phyloP scores from a whole-genome alignment of 768 basidiomycete species.

The Boletellus emodensis region DNA sequence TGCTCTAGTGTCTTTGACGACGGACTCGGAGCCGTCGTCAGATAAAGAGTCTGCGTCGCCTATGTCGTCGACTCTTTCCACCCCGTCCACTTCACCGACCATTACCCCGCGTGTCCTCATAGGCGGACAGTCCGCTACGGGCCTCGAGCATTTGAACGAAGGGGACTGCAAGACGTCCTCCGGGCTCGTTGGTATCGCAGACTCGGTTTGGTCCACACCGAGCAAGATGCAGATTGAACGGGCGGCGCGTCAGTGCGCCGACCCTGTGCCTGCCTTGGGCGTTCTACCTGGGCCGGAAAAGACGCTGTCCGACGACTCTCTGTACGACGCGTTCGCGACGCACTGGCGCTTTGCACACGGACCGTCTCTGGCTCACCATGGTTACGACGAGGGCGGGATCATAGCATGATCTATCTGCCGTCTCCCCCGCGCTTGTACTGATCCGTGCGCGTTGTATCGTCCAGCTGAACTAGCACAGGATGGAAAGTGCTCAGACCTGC shows the following conservation, averaged over 20 bases:
- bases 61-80: constrained; percentile 27
- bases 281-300: constrained; percentile 10
- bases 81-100: constrained; percentile 20
- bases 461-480: too few relatives aligned
- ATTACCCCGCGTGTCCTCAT: constrained; percentile 23
- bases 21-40: neutral
- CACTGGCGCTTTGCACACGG: constrained; percentile 68
- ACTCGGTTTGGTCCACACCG: constrained; percentile 24
- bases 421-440: too few relatives aligned
- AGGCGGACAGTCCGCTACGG: constrained; percentile 24
- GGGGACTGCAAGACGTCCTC: neutral
- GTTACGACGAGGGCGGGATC: too few relatives aligned
- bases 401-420: too few relatives aligned
- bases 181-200: constrained; percentile 4
- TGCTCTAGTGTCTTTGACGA: neutral
- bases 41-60: constrained; percentile 22
- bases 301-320: constrained; percentile 18
- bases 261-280: constrained; percentile 19
- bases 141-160: neutral
- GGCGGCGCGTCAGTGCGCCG: neutral
- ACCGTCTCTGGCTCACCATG: constrained; percentile 27
- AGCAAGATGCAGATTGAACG: neutral
- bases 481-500: too few relatives aligned
- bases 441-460: too few relatives aligned
- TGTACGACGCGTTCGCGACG: constrained; percentile 57